phyloP scores from a whole-genome alignment of 352 stramenopile genomes.

The Phytophthora litchii region DNA sequence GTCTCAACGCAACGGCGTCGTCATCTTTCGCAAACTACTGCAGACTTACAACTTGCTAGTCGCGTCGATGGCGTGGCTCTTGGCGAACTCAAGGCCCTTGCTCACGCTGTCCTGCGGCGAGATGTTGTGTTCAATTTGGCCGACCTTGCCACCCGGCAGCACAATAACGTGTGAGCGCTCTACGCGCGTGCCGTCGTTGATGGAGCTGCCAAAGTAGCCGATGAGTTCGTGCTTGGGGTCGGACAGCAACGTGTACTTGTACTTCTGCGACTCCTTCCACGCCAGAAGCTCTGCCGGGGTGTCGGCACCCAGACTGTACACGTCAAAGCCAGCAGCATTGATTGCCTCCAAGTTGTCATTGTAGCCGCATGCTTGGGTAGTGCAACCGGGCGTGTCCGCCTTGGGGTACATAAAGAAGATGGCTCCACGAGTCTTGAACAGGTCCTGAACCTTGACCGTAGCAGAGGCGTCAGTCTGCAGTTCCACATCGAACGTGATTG shows the following conservation, averaged over 20 bases:
- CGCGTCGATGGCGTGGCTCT: conserved; percentile 32
- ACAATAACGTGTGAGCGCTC: conserved; percentile 88
- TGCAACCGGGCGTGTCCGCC: conserved; percentile 85
- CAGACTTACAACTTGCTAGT: conserved; percentile 43
- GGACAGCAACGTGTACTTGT: conserved; percentile 83
- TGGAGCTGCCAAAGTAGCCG: conserved; percentile 79
- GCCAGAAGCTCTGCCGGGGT: conserved; percentile 63
- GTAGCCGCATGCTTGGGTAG: conserved; percentile 83
- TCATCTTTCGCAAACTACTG: conserved; percentile 21
- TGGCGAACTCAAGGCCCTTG: conserved; percentile 76
- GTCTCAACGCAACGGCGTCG: conserved; percentile 7
- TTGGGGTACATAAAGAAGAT: conserved; percentile 92
- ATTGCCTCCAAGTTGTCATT: conserved; percentile 85
- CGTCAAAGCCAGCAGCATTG: conserved; percentile 75
- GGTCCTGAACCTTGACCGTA: conserved; percentile 64
- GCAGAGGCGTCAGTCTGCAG: conserved; percentile 70
- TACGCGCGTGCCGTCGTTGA: conserved; percentile 60
- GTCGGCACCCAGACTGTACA: conserved; percentile 83
- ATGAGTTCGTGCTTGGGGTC: conserved; percentile 83
- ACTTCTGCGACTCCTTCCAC: conserved; percentile 84
- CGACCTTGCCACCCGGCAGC: conserved; percentile 72
- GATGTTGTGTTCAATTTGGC: conserved; percentile 75
- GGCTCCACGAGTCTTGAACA: conserved; percentile 75
- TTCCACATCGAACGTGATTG: conserved; percentile 62
- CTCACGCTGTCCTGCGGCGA: conserved; percentile 81